phyloP scores from a whole-genome alignment of 192 early-diverging fungal species.

The Backusella morwellensis region DNA sequence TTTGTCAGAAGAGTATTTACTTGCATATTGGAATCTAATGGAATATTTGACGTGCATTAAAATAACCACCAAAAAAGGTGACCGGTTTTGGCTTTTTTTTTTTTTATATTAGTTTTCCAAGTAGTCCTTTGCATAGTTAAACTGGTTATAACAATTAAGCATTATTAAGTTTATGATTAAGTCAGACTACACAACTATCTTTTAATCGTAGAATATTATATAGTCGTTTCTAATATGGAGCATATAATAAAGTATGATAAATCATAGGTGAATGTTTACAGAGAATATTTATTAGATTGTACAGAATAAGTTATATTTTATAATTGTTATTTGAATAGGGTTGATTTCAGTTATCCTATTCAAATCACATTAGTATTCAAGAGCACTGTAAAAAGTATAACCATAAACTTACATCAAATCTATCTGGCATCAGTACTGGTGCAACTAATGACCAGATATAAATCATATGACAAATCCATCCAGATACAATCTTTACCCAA shows the following conservation, averaged over 20 bases:
- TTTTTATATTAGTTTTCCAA: not conserved
- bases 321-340: not conserved
- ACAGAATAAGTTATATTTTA: constrained; percentile 8
- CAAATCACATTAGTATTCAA: not conserved
- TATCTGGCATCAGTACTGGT: constrained; percentile 84
- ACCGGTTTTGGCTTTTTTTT: not conserved
- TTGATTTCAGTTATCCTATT: not conserved
- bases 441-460: constrained; percentile 88
- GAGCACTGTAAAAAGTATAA: not conserved
- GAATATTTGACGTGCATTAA: not conserved
- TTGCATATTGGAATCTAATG: not conserved
- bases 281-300: constrained; percentile 3
- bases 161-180: not conserved
- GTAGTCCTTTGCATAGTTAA: not conserved
- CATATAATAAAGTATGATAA: not conserved
- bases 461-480: constrained; percentile 69
- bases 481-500: constrained; percentile 89
- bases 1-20: not conserved
- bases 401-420: constrained; percentile 44
- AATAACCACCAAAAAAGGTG: not conserved
- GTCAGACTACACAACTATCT: not conserved
- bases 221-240: not conserved
- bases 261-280: not conserved
- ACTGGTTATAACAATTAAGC: not conserved
- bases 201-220: not conserved